Conservation (phyloP, 192 early-diverging fungal genomes). For the Coemansia umbellata region DNA sequence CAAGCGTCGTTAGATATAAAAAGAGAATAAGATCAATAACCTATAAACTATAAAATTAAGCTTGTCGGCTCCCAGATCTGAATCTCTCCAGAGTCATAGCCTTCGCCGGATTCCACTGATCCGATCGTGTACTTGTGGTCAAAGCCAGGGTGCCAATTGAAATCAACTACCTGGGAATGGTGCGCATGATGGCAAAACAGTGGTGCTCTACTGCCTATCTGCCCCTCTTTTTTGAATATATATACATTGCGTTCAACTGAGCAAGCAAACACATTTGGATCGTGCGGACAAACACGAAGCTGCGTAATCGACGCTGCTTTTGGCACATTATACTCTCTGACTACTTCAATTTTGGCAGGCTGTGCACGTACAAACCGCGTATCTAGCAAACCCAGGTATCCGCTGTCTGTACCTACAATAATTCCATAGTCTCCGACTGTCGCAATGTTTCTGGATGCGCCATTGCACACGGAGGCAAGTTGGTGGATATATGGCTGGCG, state of each 20-base stretch:
- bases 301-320: neutral
- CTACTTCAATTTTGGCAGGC: neutral
- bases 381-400: constrained; percentile 18
- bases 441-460: constrained; percentile 21
- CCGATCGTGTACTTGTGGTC: constrained; percentile 40
- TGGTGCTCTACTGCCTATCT: neutral
- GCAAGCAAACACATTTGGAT: constrained; percentile 28
- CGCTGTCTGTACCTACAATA: constrained; percentile 22
- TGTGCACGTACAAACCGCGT: constrained; percentile 13
- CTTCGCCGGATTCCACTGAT: constrained; percentile 25
- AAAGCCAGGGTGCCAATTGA: constrained; percentile 33
- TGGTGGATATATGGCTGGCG: constrained; percentile 23
- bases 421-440: constrained; percentile 2
- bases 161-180: constrained; percentile 28
- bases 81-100: constrained; percentile 18
- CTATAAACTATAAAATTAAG: neutral
- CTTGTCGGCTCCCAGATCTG: constrained; percentile 40
- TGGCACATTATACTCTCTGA: constrained; percentile 6
- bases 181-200: constrained; percentile 33
- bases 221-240: constrained; percentile 14
- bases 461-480: neutral
- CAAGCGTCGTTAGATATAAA: no score
- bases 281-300: constrained; percentile 33
- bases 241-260: constrained; percentile 21
- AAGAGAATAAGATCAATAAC: neutral